Evolutionary conservation across 1,284 basidiomycete genomes (phyloP).

Genomic region (Neotropicomus parvogracilis): DNA sequence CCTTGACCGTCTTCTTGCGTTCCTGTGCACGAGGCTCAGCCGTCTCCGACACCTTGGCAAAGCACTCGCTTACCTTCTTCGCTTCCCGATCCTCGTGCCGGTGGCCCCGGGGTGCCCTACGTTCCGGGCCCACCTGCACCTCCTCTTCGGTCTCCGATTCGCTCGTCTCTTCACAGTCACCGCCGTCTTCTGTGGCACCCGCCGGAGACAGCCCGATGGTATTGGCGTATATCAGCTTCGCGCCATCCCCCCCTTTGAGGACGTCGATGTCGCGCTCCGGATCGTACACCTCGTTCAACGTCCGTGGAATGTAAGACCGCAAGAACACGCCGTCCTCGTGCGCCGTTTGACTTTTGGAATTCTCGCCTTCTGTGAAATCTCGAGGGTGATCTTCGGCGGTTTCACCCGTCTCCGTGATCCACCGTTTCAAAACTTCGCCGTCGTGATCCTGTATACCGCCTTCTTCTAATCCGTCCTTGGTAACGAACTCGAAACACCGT

Average conservation of each 20-base stretch:
- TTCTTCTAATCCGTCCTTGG: slow-evolving; percentile 48
- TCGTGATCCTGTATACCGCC: slow-evolving; percentile 39
- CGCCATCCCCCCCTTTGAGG: slow-evolving; percentile 65
- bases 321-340: slow-evolving; percentile 88
- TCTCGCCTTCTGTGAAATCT: slow-evolving; percentile 11
- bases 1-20: slow-evolving; percentile 85
- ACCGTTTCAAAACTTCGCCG: slow-evolving; percentile 43
- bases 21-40: slow-evolving; percentile 50
- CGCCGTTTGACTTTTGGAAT: slow-evolving; percentile 14
- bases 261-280: slow-evolving; percentile 85
- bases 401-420: slow-evolving; percentile 46
- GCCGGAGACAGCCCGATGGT: slow-evolving; percentile 63
- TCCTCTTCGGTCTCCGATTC: slow-evolving; percentile 30
- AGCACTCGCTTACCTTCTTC: slow-evolving; percentile 68
- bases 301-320: slow-evolving; percentile 88
- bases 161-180: slow-evolving; percentile 20
- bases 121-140: slow-evolving; percentile 34
- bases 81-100: slow-evolving; percentile 88
- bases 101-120: slow-evolving; percentile 69
- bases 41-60: slow-evolving; percentile 6
- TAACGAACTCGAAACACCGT: slow-evolving; percentile 86
- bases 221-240: slow-evolving; percentile 79
- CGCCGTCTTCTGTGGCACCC: slow-evolving; percentile 12
- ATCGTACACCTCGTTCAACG: slow-evolving; percentile 87
- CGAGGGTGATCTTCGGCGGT: slow-evolving; percentile 11